Evolutionary conservation across 257 asterid species (phyloP).

Genomic region (Penstemon eatonii): DNA sequence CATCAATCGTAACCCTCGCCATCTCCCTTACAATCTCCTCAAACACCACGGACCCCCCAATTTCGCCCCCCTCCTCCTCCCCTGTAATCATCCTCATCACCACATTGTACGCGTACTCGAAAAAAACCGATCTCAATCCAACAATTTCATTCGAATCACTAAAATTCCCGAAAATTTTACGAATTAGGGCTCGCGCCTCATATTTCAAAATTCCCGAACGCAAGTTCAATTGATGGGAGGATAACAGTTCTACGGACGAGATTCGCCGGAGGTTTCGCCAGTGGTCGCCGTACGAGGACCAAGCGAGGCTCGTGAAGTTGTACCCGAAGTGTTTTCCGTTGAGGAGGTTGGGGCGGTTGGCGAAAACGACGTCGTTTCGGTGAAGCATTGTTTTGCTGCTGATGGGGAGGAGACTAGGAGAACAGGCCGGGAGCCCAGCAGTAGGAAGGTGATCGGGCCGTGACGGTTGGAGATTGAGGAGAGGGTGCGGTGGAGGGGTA

Average conservation of each 20-base stretch:
- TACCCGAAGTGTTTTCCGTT: slow-evolving; percentile 58
- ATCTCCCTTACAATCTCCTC: slow-evolving; percentile 35
- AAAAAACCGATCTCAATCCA: slow-evolving; percentile 26
- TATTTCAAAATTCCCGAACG: slow-evolving; percentile 28
- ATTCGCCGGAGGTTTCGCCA: slow-evolving; percentile 51
- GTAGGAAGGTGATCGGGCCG: slow-evolving; percentile 45
- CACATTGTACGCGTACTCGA: slow-evolving; percentile 24
- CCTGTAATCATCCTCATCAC: slow-evolving; percentile 37
- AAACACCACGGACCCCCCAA: slow-evolving; percentile 18
- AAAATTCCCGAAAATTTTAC: not conserved
- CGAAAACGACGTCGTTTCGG: slow-evolving; percentile 52
- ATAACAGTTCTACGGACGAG: slow-evolving; percentile 35
- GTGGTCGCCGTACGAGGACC: slow-evolving; percentile 48
- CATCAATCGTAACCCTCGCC: slow-evolving; percentile 35
- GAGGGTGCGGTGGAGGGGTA: slow-evolving; percentile 45
- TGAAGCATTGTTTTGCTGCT: slow-evolving; percentile 48
- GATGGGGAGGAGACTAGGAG: slow-evolving; percentile 55
- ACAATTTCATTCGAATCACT: not conserved
- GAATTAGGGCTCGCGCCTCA: slow-evolving; percentile 22
- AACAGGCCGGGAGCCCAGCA: slow-evolving; percentile 49
- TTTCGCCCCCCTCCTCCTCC: not conserved
- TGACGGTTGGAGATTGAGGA: slow-evolving; percentile 36
- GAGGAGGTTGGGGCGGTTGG: slow-evolving; percentile 52
- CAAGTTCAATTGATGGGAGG: slow-evolving; percentile 22
- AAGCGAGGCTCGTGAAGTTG: slow-evolving; percentile 47